Evolutionary conservation across 495 filamentous ascomycete species (phyloP).

Genomic region (Extremus antarcticus): DNA sequence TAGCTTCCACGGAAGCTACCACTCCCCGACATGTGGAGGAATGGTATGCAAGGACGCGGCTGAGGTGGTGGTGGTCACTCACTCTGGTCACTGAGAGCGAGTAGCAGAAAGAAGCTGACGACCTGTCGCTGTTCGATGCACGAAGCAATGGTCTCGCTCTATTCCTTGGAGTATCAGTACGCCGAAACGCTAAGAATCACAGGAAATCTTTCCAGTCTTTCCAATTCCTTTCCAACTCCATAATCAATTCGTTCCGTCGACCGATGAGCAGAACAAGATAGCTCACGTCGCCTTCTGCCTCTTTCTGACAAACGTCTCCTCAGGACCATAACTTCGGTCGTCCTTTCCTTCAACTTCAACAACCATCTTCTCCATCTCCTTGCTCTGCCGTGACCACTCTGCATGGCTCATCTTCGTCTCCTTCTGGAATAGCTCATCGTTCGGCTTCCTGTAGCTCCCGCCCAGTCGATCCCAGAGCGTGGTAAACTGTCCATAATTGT

Average conservation of each 20-base stretch:
- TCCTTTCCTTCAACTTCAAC: slow-evolving; percentile 81
- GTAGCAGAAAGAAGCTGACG: no score
- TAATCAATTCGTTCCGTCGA: no score
- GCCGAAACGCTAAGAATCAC: no score
- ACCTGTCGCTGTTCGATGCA: no score
- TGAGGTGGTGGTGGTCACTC: no score
- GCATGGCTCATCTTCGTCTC: slow-evolving; percentile 78
- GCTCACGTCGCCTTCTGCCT: not conserved
- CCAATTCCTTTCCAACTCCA: not conserved
- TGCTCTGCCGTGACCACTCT: slow-evolving; percentile 69
- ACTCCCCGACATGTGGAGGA: no score
- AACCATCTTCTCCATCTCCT: slow-evolving; percentile 79
- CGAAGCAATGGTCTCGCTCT: no score
- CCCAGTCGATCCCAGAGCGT: slow-evolving; percentile 90
- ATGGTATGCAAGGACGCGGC: no score
- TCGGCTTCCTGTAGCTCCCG: slow-evolving; percentile 80
- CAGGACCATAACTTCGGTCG: slow-evolving; percentile 56
- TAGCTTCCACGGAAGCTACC: no score
- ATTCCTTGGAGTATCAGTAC: no score
- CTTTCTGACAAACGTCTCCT: slow-evolving; percentile 17
- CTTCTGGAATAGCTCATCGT: slow-evolving; percentile 73
- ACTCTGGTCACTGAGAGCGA: no score
- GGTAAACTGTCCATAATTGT: slow-evolving; percentile 96
- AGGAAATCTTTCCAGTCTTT: no score
- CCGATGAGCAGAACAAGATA: not conserved